These are phyloP conservation scores for Bassia scoparia DNA, from an alignment of 148 eudicot genomes.

Conservation along the genomic window DNA sequence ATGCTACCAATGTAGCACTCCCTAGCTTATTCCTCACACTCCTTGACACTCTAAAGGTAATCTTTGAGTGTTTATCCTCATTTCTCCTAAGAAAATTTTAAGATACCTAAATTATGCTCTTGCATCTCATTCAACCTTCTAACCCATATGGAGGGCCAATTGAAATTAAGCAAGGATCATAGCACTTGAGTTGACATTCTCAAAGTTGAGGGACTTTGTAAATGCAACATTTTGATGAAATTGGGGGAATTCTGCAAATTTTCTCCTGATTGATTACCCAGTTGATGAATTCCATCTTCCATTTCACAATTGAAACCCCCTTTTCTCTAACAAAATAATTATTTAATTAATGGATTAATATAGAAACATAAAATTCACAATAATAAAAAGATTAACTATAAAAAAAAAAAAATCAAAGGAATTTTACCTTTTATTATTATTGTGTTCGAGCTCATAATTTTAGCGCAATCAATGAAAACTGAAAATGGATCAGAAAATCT, in stretches of 20 bases:
- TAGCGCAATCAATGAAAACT: background rate
- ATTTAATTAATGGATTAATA: background rate
- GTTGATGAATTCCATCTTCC: background rate
- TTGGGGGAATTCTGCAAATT: constrained; percentile 24
- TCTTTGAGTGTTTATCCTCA: constrained; percentile 22
- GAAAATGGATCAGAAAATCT: no score
- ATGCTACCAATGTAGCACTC: constrained; percentile 28
- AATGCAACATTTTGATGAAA: constrained; percentile 34
- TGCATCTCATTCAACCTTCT: constrained; percentile 26
- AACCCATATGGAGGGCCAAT: constrained; percentile 26
- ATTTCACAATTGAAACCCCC: background rate
- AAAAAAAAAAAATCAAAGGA: no score
- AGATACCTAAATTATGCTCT: constrained; percentile 33
- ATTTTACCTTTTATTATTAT: constrained; percentile 21
- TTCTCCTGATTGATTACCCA: constrained; percentile 16
- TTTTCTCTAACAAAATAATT: constrained; percentile 21
- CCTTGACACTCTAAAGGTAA: constrained; percentile 27
- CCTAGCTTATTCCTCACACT: constrained; percentile 28
- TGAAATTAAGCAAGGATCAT: constrained; percentile 28
- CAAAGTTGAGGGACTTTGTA: constrained; percentile 30
- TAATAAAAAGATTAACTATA: background rate
- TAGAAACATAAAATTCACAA: background rate
- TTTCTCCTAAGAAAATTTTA: constrained; percentile 31
- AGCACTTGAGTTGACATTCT: constrained; percentile 30
- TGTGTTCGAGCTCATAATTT: constrained; percentile 23